Conservation (phyloP, 164 flowering plant genomes). For the Saururus chinensis region DNA sequence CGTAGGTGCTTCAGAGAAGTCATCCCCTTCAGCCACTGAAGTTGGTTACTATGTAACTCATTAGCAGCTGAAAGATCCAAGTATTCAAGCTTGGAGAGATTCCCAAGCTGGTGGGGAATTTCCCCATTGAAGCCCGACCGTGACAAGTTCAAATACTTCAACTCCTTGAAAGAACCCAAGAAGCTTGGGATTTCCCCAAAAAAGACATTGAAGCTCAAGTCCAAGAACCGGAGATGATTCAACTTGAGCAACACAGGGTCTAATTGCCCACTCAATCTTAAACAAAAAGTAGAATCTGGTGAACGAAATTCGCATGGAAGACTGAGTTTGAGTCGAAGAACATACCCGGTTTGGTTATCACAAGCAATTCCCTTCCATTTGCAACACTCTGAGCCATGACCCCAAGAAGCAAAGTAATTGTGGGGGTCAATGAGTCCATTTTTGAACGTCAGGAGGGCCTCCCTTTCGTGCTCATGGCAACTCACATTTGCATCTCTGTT, state of each 20-base stretch:
- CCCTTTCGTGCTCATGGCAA: no score
- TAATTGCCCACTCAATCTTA: neutral
- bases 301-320: no score
- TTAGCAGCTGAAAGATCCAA: neutral
- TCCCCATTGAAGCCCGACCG: neutral
- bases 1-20: conserved; percentile 4
- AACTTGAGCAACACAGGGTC: conserved; percentile 6
- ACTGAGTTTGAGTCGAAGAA: no score
- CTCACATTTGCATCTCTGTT: no score
- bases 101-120: conserved; percentile 8
- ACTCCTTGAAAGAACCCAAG: conserved; percentile 8
- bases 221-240: conserved; percentile 8
- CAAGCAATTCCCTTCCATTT: neutral
- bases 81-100: conserved; percentile 8
- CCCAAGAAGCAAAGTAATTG: neutral
- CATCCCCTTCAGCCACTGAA: conserved; percentile 8
- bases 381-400: neutral
- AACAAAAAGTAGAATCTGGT: no score
- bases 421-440: neutral
- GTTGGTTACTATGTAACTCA: neutral
- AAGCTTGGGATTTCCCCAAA: conserved; percentile 3
- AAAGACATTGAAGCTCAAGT: conserved; percentile 6
- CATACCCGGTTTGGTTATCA: neutral
- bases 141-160: conserved; percentile 10
- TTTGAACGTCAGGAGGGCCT: no score